These are phyloP conservation scores for Nannizziopsis arthrosporioides DNA, from an alignment of 2,329 filamentous ascomycete genomes.

Conservation along the genomic window DNA sequence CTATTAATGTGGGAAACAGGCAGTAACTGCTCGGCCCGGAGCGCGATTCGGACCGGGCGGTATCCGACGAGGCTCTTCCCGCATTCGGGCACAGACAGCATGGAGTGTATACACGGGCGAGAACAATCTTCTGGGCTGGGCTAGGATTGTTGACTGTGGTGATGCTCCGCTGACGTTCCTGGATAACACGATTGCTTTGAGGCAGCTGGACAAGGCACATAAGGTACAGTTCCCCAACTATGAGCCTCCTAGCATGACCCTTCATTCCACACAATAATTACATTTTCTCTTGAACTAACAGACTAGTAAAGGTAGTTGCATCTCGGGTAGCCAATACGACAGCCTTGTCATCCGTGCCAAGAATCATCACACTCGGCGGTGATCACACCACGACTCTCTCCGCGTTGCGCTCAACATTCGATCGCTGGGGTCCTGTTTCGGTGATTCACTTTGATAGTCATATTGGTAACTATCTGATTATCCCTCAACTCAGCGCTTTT, in stretches of 20 bases:
- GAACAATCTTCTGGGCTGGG: slow-evolving; percentile 72
- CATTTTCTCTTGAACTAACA: background rate
- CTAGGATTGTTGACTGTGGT: slow-evolving; percentile 71
- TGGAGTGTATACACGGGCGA: slow-evolving; percentile 71
- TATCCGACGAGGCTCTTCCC: slow-evolving; percentile 68
- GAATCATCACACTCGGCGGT: slow-evolving; percentile 58
- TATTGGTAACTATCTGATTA: slow-evolving; percentile 34
- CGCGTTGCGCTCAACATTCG: slow-evolving; percentile 53
- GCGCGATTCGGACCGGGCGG: slow-evolving; percentile 77
- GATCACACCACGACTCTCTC: slow-evolving; percentile 62
- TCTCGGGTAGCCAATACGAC: slow-evolving; percentile 20
- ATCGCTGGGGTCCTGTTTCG: slow-evolving; percentile 52
- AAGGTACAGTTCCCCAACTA: slow-evolving; percentile 40
- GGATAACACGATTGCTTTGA: slow-evolving; percentile 68
- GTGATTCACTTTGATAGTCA: slow-evolving; percentile 69
- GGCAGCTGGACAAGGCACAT: slow-evolving; percentile 75
- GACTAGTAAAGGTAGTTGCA: slow-evolving; percentile 23
- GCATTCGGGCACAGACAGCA: slow-evolving; percentile 66
- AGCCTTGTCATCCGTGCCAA: slow-evolving; percentile 22
- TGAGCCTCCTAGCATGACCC: slow-evolving; percentile 5
- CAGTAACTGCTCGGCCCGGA: slow-evolving; percentile 56
- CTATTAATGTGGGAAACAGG: slow-evolving; percentile 15
- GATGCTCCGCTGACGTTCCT: slow-evolving; percentile 80
- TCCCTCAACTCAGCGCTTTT: slow-evolving; percentile 16
- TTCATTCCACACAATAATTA: background rate